Evolutionary conservation across 495 filamentous ascomycete species (phyloP), one percentile per base, ranked within the genome.

Genomic region (Xylaria palmicola): DNA sequence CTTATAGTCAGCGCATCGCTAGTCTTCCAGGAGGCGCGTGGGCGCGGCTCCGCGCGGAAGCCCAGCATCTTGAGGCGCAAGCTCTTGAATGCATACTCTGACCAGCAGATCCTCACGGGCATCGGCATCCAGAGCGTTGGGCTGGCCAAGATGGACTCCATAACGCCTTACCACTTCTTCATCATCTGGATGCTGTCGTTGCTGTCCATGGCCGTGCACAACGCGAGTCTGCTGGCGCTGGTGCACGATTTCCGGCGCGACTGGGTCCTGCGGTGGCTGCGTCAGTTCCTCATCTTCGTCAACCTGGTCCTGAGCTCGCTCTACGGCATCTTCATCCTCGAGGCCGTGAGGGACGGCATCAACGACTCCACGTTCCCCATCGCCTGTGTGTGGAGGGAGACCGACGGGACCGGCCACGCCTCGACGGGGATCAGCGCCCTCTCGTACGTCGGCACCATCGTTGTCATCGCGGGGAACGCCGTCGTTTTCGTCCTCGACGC

Each of bases 161-260:
- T 86, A 62, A 72, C 81, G 9, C 76, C 81, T 0, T 86, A 86
- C 72, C 84, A 86, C 68, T 85, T 85, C 72, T 85, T 86, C 72
- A 73, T 85, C 51, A 75, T 86, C 54, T 86, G 84, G 83, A 83
- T 85, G 75, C 74, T 86, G 3, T 80, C 80, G 0, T 61, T 84
- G 22, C 72, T 86, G 15, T 82, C 82, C 10, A 86, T 82, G 66
- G 79, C 81, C 15, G 82, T 83, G 10, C 82, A 85, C 68, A 79
- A 83, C 50, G 77, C 80, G 19, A 81, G 81, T 0, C 74, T 86
- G 3, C 70, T 86, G 7, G 79, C 81, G 1, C 74, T 86, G 37
- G 80, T 84, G 1, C 76, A 79, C 54, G 84, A 86, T 64, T 85
- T 85, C 74, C 81, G 79, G 63, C 69, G 84, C 41, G 84, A 86